Conservation (phyloP, 2,329 filamentous ascomycete species). For the Pezicula carpinea region DNA sequence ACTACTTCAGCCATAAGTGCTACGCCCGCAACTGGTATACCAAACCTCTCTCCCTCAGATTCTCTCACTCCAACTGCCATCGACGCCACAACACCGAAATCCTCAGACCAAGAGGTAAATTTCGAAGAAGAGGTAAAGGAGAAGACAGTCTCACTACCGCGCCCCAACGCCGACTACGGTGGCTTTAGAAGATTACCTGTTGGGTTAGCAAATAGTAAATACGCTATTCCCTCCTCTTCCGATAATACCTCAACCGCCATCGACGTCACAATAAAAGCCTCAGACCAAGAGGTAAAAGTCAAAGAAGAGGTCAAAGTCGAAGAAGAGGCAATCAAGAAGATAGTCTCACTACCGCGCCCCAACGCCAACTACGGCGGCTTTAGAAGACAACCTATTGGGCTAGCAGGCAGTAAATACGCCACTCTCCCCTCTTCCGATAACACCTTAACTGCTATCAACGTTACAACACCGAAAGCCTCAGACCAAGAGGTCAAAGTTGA, state of each 20-base stretch:
- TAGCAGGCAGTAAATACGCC: slow-evolving; percentile 13
- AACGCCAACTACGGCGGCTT: background rate
- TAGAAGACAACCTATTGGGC: slow-evolving; percentile 6
- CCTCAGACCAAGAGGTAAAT: background rate
- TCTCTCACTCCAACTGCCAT: no score
- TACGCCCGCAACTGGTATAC: no score
- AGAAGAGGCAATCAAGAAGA: slow-evolving; percentile 1
- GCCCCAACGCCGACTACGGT: background rate
- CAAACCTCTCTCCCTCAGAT: no score
- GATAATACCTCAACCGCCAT: no score
- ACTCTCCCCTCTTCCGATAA: no score
- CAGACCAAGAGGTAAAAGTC: background rate
- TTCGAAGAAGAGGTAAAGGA: background rate
- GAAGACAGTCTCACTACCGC: background rate
- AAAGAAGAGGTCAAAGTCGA: no score
- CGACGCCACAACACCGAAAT: background rate
- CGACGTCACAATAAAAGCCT: background rate
- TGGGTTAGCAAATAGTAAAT: slow-evolving; percentile 13
- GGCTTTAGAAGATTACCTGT: slow-evolving; percentile 1
- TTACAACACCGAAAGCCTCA: background rate
- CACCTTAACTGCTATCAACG: background rate
- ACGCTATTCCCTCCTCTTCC: no score
- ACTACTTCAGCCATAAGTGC: no score
- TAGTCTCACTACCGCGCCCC: background rate
- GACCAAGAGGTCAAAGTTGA: background rate